Conservation (phyloP, 2,329 filamentous ascomycete genomes). For the Tolypocladium album region DNA sequence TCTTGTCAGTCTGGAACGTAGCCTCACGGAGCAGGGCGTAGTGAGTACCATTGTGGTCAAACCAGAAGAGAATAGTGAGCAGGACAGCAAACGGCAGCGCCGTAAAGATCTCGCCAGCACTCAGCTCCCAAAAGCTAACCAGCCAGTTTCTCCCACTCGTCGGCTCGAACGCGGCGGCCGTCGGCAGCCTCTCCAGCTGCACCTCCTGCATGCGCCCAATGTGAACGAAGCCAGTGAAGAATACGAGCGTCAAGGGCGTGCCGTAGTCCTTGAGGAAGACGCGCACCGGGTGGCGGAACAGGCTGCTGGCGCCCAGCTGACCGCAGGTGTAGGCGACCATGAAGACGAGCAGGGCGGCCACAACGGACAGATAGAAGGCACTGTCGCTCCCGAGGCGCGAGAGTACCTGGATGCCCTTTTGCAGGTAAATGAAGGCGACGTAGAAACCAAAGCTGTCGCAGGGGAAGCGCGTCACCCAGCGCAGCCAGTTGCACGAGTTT, state of each 20-base stretch:
- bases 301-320: conserved; percentile 55
- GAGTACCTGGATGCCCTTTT: conserved; percentile 82
- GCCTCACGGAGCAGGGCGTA: not conserved
- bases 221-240: conserved; percentile 85
- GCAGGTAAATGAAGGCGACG: conserved; percentile 82
- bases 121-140: conserved; percentile 71
- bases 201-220: conserved; percentile 72
- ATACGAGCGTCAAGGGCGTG: conserved; percentile 70
- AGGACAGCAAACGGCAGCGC: conserved; percentile 81
- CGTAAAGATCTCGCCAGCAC: conserved; percentile 63
- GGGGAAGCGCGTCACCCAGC: conserved; percentile 81
- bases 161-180: conserved; percentile 66
- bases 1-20: not conserved
- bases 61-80: conserved; percentile 78
- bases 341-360: conserved; percentile 67
- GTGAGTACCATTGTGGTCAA: conserved; percentile 69
- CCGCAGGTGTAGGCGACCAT: conserved; percentile 66
- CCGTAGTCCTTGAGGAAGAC: conserved; percentile 87
- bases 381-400: conserved; percentile 57
- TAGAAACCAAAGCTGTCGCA: conserved; percentile 95
- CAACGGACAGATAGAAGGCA: conserved; percentile 70
- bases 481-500: conserved; percentile 81
- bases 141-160: conserved; percentile 67
- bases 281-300: conserved; percentile 66
- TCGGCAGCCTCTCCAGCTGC: conserved; percentile 61